phyloP scores from a whole-genome alignment of 1,139 yeast genomes.

The Geotrichum reessii region DNA sequence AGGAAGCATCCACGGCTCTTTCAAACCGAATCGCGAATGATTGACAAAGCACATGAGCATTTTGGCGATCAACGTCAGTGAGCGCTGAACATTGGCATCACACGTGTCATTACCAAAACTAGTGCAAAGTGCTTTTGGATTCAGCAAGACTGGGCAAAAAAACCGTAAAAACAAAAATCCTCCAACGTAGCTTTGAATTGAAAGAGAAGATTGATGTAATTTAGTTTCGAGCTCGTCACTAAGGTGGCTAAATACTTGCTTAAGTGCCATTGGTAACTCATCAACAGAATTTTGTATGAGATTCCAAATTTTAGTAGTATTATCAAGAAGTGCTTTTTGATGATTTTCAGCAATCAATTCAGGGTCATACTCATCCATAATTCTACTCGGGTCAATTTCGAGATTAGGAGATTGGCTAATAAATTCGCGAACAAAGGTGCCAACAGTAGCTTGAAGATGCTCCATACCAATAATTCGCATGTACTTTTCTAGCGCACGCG shows the following conservation, averaged over 20 bases:
- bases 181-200: slow-evolving; percentile 51
- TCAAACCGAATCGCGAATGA: slow-evolving; percentile 64
- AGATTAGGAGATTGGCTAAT: slow-evolving; percentile 49
- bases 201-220: slow-evolving; percentile 1
- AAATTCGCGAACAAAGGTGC: slow-evolving; percentile 56
- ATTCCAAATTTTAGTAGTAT: slow-evolving; percentile 67
- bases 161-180: slow-evolving; percentile 82
- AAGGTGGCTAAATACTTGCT: slow-evolving; percentile 37
- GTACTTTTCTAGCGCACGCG: slow-evolving; percentile 74
- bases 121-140: slow-evolving; percentile 66
- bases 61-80: slow-evolving; percentile 79
- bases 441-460: slow-evolving; percentile 67
- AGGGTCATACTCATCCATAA: slow-evolving; percentile 35
- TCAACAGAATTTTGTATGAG: slow-evolving; percentile 62
- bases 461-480: slow-evolving; percentile 74
- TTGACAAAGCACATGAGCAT: slow-evolving; percentile 75
- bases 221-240: slow-evolving; percentile 21
- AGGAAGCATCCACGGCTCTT: slow-evolving; percentile 72
- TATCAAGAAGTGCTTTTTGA: slow-evolving; percentile 46
- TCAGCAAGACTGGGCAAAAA: slow-evolving; percentile 85
- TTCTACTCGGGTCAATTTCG: slow-evolving; percentile 67
- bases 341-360: slow-evolving; percentile 33
- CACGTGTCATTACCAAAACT: not conserved
- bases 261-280: slow-evolving; percentile 69
- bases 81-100: slow-evolving; percentile 63